Base-by-base conservation (phyloP, 768 basidiomycete genomes). In the Pulveroboletus frians region DNA sequence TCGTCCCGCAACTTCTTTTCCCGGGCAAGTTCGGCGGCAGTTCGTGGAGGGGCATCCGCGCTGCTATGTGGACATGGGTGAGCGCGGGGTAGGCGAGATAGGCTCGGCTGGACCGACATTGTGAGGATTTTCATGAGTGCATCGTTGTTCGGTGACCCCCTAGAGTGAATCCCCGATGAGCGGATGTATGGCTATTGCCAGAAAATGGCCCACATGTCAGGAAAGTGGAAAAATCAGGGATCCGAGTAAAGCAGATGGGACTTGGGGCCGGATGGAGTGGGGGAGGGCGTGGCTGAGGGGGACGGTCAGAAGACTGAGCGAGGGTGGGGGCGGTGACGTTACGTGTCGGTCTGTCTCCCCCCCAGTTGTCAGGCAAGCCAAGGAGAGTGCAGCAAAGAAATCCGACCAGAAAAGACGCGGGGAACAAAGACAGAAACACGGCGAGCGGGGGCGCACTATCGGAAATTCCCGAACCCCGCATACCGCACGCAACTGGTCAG, bases 1-100 rank as follows among this genome's bases (percentile, higher is more conserved):
- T 83, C 82, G 36, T 71, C 72, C 45, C 76, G 68, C 49, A 84
- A 66, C 47, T 67, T 71, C 63, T 72, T 72, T 67, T 82, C 78
- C 48, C 81, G 72, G 11, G 69, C 68, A 43, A 68, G 71, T 61
- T 77, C 76, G 13, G 72, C 78, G 47, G 69, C 54, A 31, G 68
- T 66, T 71, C 57, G 67, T 61, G 43, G 68, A 40, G 64, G 69
- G 36, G 49, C 47, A 29, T 69, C 61, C 14, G 41, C 39, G 29
- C 47, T 60, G 35, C 68, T 69, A 47, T 11, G 47, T 11, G 43
- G 51, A 27, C 17, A 15, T 39, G 39, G 36, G 51, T 63, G 11
- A 64, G 53, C 23, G 38, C 3, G 21, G 46, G 55, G 46, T 9
- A 10, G 34, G 10, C 26, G 26, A 20, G 8, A 29, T 9, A 27